A percentile compares a stretch with the other conserved stretches of the same genome.
These are phyloP conservation scores for Yamadazyma kitorensis DNA, from an alignment of 805 yeast genomes.

Conservation along the genomic window DNA sequence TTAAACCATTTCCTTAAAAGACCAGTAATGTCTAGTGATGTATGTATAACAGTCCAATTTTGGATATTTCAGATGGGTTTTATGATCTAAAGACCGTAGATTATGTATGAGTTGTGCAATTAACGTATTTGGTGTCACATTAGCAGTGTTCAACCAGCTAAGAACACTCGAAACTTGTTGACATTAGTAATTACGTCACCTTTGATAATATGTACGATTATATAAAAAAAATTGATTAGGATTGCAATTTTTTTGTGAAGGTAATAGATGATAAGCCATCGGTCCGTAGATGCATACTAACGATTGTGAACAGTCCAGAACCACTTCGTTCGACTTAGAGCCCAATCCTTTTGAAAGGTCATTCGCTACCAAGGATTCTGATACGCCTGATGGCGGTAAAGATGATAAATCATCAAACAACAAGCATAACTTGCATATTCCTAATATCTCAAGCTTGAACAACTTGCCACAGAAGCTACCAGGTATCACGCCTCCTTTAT, in stretches of 20 bases:
- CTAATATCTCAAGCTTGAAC: conserved; percentile 27
- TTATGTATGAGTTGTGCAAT: no score
- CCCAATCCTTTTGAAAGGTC: conserved; percentile 95
- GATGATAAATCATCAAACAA: conserved; percentile 2
- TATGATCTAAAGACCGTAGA: no score
- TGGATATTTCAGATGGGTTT: no score
- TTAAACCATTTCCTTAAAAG: no score
- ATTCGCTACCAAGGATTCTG: conserved; percentile 63
- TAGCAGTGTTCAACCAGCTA: no score
- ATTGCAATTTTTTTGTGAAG: no score
- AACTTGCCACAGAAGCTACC: conserved; percentile 25
- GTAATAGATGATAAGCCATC: no score
- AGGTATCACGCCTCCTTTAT: conserved; percentile 45
- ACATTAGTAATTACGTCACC: conserved; percentile 8
- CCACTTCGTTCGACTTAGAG: conserved; percentile 67
- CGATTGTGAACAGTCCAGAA: conserved; percentile 22
- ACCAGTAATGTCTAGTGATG: conserved; percentile 19
- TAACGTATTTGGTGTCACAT: no score
- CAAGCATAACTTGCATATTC: conserved; percentile 32
- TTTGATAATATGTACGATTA: no score
- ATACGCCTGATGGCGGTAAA: conserved; percentile 4
- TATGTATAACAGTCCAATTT: conserved; percentile 15
- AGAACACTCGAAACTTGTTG: no score
- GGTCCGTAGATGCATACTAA: conserved; percentile 21
- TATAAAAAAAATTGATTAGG: no score